Evolutionary conservation across 139 green algal species (phyloP), one percentile per base, ranked within the genome.

Genomic region (Monoraphidium neglectum): DNA sequence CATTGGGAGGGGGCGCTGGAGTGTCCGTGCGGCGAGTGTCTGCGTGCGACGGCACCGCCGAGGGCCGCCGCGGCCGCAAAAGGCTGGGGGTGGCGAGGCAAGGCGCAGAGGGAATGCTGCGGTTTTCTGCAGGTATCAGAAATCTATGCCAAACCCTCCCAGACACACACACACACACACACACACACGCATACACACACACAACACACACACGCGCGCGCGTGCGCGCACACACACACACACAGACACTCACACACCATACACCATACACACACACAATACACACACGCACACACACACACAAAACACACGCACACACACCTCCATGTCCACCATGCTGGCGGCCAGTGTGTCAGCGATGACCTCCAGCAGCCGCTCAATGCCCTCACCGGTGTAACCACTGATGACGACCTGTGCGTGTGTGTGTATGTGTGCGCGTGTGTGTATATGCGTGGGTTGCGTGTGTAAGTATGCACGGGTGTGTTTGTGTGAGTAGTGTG

Each of bases 311-410:
- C n/a, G 2, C 2, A 23, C 33, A 23, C 38, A 35, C 28, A 73
- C 82, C 68, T 78, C 63, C 64, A 84, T 63, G 38, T 84, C 70
- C n/a, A 68, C 35, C 84, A 89, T 89, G 61, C 32, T 49, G 24
- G 62, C 43, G 46, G 86, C 78, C 49, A 97, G 60, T 72, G 78
- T 81, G 4, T n/a, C 35, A 8, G 81, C 81, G 0, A 98, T 78
- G 0, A 84, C 35, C 0, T 68, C 70, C 61, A 97, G 72, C 75
- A 98, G 80, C 18, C 89, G 78, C 0, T 83, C 71, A 63, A 98
- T 51, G 2, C 94, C 94, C 71, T 95, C 90, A 2, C 91, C 93
- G 0, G 87, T 92, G 59, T 62, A 57, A 4, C 82, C 89, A 15
- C 78, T 90, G 36, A 93, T 87, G 57, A 85, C 90, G 38, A 92